Conservation (phyloP, 2,329 filamentous ascomycete genomes). For the Colletotrichum euphorbiae region DNA sequence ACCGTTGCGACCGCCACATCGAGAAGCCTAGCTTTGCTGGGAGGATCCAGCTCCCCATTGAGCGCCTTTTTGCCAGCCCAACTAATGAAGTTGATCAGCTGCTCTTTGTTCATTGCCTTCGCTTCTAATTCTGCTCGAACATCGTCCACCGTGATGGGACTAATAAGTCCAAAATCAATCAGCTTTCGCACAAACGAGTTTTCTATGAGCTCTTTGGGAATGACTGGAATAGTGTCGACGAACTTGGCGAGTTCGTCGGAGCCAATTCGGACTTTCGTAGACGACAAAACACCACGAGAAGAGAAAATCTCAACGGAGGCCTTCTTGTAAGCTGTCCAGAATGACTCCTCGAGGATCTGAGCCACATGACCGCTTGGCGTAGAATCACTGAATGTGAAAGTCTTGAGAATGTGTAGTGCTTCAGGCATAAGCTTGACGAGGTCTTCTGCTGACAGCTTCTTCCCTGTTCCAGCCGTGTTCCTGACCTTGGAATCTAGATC, state of each 20-base stretch:
- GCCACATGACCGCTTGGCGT: conserved; percentile 88
- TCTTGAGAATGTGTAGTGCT: conserved; percentile 84
- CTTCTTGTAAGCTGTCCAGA: conserved; percentile 91
- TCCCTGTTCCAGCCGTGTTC: conserved; percentile 56
- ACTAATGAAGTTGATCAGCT: conserved; percentile 84
- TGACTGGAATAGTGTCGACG: conserved; percentile 86
- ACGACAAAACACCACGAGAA: conserved; percentile 87
- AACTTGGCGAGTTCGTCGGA: conserved; percentile 76
- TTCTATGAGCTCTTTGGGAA: conserved; percentile 80
- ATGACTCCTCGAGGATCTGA: conserved; percentile 90
- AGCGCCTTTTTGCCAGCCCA: conserved; percentile 83
- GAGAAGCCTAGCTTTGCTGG: conserved; percentile 76
- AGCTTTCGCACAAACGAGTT: conserved; percentile 84
- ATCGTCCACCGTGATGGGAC: conserved; percentile 86
- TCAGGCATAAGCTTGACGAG: conserved; percentile 78
- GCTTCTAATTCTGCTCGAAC: conserved; percentile 85
- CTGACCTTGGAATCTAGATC: conserved; percentile 74
- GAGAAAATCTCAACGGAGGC: conserved; percentile 90
- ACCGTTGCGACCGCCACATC: conserved; percentile 83
- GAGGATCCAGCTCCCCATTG: conserved; percentile 76
- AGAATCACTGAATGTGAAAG: conserved; percentile 89
- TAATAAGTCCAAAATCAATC: conserved; percentile 87
- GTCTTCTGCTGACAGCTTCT: conserved; percentile 70
- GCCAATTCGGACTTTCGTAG: conserved; percentile 82
- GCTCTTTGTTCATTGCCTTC: conserved; percentile 81